phyloP scores from a whole-genome alignment of 345 rosid species.

The Sisymbrium irio region DNA sequence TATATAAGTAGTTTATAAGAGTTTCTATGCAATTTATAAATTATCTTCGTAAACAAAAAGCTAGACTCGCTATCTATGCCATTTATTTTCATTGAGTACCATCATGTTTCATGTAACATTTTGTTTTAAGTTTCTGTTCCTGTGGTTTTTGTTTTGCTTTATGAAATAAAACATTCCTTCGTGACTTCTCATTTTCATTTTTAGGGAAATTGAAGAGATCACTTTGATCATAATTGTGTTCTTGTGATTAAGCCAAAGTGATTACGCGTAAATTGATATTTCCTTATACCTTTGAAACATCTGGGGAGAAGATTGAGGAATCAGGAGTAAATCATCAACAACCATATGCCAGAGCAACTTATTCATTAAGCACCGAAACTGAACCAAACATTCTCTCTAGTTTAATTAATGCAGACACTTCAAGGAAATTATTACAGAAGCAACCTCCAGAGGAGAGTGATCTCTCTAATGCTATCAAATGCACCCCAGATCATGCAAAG shows the following conservation, averaged over 20 bases:
- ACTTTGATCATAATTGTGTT: not conserved
- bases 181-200: not conserved
- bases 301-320: conserved; percentile 11
- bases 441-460: conserved; percentile 24
- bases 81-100: not conserved
- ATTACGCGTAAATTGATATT: not conserved
- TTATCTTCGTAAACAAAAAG: not conserved
- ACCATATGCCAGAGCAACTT: not conserved
- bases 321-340: not conserved
- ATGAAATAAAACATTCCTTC: not conserved
- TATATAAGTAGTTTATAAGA: too few species aligned
- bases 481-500: conserved; percentile 42
- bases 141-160: not conserved
- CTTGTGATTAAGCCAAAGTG: not conserved
- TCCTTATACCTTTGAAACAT: not conserved
- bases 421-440: conserved; percentile 18
- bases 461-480: conserved; percentile 27
- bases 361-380: not conserved
- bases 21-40: too few species aligned
- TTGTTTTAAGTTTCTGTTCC: not conserved
- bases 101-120: not conserved
- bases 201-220: not conserved
- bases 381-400: not conserved
- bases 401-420: conserved; percentile 4
- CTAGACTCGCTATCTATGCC: not conserved